These are phyloP conservation scores for Yamagishiella unicocca DNA, from an alignment of 139 green algal species.

Conservation along the genomic window DNA sequence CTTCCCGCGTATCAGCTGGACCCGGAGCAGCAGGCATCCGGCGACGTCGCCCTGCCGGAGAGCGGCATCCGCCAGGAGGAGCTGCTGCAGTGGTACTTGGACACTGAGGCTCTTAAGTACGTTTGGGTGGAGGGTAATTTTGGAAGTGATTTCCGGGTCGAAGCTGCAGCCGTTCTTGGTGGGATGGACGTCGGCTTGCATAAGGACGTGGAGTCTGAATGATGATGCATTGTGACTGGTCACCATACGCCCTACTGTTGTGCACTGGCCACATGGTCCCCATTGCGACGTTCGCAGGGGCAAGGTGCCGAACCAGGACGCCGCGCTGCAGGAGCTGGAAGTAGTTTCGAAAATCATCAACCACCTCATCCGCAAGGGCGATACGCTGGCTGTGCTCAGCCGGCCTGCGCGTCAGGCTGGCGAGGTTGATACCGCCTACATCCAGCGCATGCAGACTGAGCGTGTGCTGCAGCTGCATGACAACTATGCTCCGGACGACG, in stretches of 20 bases:
- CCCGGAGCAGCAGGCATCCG: not conserved
- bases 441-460: conserved; percentile 68
- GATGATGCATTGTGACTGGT: too few species aligned
- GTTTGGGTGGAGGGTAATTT: not conserved
- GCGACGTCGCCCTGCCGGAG: conserved; percentile 30
- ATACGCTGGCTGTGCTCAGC: conserved; percentile 76
- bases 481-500: conserved; percentile 76
- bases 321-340: conserved; percentile 58
- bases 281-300: conserved; percentile 54
- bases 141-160: too few species aligned
- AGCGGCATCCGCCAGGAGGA: conserved; percentile 78
- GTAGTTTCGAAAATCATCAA: conserved; percentile 79
- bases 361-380: conserved; percentile 80
- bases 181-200: too few species aligned
- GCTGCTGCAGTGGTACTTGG: conserved; percentile 90
- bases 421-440: conserved; percentile 73
- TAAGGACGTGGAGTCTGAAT: too few species aligned
- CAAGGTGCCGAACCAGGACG: conserved; percentile 53
- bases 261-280: too few species aligned
- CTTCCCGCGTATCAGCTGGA: conserved; percentile 54
- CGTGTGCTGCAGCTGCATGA: conserved; percentile 85
- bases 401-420: conserved; percentile 63
- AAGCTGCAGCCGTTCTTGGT: too few species aligned
- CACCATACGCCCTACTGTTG: too few species aligned
- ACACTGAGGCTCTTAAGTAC: conserved; percentile 71